A percentile compares a stretch with the other conserved stretches of the same genome.
Conservation (phyloP, 2,329 filamentous ascomycete species). For the Sarocladiaceae sp. region DNA sequence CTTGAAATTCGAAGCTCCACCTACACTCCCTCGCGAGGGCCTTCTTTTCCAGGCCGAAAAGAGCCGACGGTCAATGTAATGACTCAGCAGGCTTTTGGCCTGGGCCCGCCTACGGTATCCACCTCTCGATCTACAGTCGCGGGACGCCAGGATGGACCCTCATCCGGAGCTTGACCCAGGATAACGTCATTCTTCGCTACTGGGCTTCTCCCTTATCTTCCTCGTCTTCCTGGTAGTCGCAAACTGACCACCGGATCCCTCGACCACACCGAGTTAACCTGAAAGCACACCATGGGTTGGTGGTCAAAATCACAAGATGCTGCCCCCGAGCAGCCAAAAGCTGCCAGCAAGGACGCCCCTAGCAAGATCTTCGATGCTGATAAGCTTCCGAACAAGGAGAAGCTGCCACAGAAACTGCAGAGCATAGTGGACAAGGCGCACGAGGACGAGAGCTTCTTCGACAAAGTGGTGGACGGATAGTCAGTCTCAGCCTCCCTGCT, state of each 20-base stretch:
- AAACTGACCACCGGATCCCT: too few species aligned
- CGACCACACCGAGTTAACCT: too few species aligned
- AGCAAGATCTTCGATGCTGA: slow-evolving; percentile 34
- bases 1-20: slow-evolving; percentile 10
- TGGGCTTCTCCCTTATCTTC: too few species aligned
- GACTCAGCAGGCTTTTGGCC: slow-evolving; percentile 4
- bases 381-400: slow-evolving; percentile 41
- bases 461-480: slow-evolving; percentile 73
- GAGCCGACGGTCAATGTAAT: not conserved
- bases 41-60: slow-evolving; percentile 11
- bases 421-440: slow-evolving; percentile 52
- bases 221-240: too few species aligned
- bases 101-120: too few species aligned
- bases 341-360: slow-evolving; percentile 17
- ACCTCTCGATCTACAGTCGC: too few species aligned
- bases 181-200: too few species aligned
- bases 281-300: too few species aligned
- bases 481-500: slow-evolving; percentile 37
- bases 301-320: slow-evolving; percentile 30
- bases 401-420: slow-evolving; percentile 50
- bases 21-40: slow-evolving; percentile 4
- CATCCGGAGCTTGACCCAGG: too few species aligned
- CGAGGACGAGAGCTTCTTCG: slow-evolving; percentile 66
- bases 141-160: too few species aligned
- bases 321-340: slow-evolving; percentile 23